These are phyloP conservation scores for Aureobasidium uvarum DNA, from an alignment of 2,329 filamentous ascomycete genomes.

Conservation along the genomic window DNA sequence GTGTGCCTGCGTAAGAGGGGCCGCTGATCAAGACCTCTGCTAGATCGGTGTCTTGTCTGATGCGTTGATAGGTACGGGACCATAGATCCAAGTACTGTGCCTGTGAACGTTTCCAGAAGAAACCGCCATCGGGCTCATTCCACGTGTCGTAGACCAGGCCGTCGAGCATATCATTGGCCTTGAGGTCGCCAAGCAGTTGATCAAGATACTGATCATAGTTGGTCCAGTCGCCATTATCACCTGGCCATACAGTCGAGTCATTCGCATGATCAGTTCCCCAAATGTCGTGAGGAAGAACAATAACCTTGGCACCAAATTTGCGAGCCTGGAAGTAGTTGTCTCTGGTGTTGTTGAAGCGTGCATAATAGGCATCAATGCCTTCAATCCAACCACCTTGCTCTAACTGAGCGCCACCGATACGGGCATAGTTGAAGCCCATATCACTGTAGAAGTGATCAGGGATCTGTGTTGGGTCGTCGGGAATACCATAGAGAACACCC, in stretches of 20 bases:
- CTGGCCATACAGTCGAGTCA: constrained; percentile 44
- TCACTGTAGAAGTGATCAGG: constrained; percentile 43
- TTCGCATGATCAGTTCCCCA: constrained; percentile 32
- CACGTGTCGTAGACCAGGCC: constrained; percentile 52
- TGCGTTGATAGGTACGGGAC: not conserved
- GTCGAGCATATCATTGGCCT: constrained; percentile 40
- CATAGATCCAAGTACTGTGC: not conserved
- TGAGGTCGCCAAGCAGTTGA: constrained; percentile 42
- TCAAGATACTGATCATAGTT: constrained; percentile 47
- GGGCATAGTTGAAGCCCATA: constrained; percentile 44
- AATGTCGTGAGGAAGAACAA: constrained; percentile 33
- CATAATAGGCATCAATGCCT: constrained; percentile 35
- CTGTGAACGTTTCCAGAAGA: not conserved
- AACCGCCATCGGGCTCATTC: constrained; percentile 50
- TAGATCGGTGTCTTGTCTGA: not conserved
- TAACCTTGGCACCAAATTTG: constrained; percentile 34
- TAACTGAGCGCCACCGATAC: constrained; percentile 47
- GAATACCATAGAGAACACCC: constrained; percentile 47
- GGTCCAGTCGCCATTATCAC: constrained; percentile 52
- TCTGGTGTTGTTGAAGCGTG: constrained; percentile 46
- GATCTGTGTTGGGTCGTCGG: constrained; percentile 42
- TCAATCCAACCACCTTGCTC: constrained; percentile 44
- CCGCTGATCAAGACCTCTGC: not conserved
- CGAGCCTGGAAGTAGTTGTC: constrained; percentile 49
- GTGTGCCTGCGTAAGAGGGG: constrained; percentile 42